Evolutionary conservation across 805 yeast genomes (phyloP), one percentile per base, ranked within the genome.

Genomic region (Nakazawaea siamensis): DNA sequence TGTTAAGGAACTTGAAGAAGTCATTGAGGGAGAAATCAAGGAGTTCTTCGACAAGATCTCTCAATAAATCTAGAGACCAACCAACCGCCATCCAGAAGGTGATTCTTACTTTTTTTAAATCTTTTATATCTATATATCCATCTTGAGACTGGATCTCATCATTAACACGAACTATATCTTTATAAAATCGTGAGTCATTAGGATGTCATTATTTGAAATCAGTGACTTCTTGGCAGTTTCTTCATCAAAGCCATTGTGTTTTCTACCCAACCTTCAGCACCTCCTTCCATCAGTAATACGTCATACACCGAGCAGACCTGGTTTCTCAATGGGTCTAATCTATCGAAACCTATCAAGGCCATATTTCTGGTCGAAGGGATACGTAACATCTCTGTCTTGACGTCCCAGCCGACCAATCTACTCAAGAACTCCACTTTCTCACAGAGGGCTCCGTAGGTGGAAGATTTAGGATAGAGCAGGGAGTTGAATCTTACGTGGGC

Each of bases 321-420:
- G 3, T 53, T 54, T 30, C 62, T 68, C 8, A 30, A 29, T 12
- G 48, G 43, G 25, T 50, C 52, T 20, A 35, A 18, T 34, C 49
- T 57, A 24, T 64, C 57, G 34, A 71, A 66, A 0, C 94, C 95
- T 32, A 90, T 76, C 12, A 90, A 61, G 0, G 97, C 97, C 1
- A 94, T 86, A 50, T 90, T 90, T 54, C 97, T 64, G 0, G 97
- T 90, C 39, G 95, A 84, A 21, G 97, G 97, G 17, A 90, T 90
- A 39, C 97, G 68, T 30, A 90, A 59, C 81, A 82, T 80, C 53
- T 90, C 97, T 46, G 79, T 73, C 48, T 85, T 80, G 1, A 79
- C 81, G 11, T 68, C 59, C 97, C 97, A 90, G 0, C 97, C 97
- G 47, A 74, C 75, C 34, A 64, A 52, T 13, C 51, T 50, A 0